Evolutionary conservation across 192 early-diverging fungal genomes (phyloP).

Genomic region (Coemansia sp.): DNA sequence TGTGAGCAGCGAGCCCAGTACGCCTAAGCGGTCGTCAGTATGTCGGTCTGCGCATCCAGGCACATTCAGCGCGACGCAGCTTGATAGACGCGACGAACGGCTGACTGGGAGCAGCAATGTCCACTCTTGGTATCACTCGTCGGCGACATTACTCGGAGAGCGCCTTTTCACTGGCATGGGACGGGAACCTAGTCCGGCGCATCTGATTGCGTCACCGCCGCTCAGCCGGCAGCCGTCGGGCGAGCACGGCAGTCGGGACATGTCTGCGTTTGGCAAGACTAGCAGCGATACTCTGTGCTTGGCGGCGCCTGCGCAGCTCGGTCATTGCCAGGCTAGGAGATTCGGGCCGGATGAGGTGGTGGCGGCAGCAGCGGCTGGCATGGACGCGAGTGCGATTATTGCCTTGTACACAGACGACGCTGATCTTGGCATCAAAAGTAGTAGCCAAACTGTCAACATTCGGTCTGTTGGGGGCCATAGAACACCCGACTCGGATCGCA

Average conservation of each 20-base stretch:
- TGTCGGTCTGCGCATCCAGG: constrained; percentile 5
- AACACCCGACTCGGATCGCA: constrained; percentile 13
- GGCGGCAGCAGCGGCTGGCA: constrained; percentile 6
- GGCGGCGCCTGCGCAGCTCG: not conserved
- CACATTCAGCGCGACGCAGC: not conserved
- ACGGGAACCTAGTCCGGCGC: not conserved
- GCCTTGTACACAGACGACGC: constrained; percentile 27
- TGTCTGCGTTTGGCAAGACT: not conserved
- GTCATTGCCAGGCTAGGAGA: constrained; percentile 1
- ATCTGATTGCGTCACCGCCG: constrained; percentile 21
- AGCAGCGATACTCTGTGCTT: not conserved
- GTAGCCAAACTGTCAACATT: not conserved
- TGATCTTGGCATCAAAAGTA: not conserved
- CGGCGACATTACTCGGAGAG: not conserved
- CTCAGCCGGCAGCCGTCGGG: constrained; percentile 19
- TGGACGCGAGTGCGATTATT: constrained; percentile 30
- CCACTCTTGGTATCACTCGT: constrained; percentile 6
- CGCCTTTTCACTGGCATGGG: constrained; percentile 9
- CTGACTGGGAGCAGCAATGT: not conserved
- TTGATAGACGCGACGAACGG: not conserved
- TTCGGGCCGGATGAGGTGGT: not conserved
- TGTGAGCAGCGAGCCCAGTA: not conserved
- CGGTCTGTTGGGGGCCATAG: constrained; percentile 4
- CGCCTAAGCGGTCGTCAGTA: not conserved
- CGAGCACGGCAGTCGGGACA: not conserved